A percentile compares a stretch with the other conserved stretches of the same genome.
Evolutionary conservation across 345 rosid genomes (phyloP).

Genomic region (Dovyalis caffra): DNA sequence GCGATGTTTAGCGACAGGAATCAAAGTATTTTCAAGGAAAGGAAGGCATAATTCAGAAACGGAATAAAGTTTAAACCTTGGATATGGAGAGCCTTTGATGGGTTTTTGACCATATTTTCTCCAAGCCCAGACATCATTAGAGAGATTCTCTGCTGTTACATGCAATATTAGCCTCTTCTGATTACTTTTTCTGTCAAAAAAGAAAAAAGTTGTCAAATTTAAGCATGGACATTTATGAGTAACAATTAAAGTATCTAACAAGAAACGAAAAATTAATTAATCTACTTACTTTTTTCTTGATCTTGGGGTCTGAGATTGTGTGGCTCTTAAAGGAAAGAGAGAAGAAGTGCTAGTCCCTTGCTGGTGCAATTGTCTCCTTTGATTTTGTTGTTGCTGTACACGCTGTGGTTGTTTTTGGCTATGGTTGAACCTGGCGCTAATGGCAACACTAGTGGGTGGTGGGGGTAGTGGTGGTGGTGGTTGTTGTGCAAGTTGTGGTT

Average conservation of each 20-base stretch:
- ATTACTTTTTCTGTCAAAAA: slow-evolving; percentile 54
- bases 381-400: slow-evolving; percentile 1
- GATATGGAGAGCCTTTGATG: slow-evolving; percentile 90
- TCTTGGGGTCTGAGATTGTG: slow-evolving; percentile 39
- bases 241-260: neutral
- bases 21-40: neutral
- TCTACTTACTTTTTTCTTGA: slow-evolving; percentile 51
- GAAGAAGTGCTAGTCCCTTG: neutral
- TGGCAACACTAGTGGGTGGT: neutral
- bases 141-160: slow-evolving; percentile 68
- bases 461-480: neutral
- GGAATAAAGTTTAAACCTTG: slow-evolving; percentile 44
- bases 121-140: slow-evolving; percentile 93
- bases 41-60: neutral
- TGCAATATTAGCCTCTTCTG: slow-evolving; percentile 67
- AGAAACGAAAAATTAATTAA: neutral
- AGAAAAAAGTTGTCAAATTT: neutral
- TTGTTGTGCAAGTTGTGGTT: slow-evolving; percentile 20
- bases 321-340: slow-evolving; percentile 13
- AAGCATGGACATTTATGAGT: neutral
- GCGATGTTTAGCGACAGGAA: neutral
- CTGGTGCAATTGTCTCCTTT: slow-evolving; percentile 15
- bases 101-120: slow-evolving; percentile 97
- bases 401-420: slow-evolving; percentile 14
- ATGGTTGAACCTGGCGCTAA: neutral